Base-by-base conservation (phyloP, 2,329 filamentous ascomycete genomes). In the Diaporthe destruens region DNA sequence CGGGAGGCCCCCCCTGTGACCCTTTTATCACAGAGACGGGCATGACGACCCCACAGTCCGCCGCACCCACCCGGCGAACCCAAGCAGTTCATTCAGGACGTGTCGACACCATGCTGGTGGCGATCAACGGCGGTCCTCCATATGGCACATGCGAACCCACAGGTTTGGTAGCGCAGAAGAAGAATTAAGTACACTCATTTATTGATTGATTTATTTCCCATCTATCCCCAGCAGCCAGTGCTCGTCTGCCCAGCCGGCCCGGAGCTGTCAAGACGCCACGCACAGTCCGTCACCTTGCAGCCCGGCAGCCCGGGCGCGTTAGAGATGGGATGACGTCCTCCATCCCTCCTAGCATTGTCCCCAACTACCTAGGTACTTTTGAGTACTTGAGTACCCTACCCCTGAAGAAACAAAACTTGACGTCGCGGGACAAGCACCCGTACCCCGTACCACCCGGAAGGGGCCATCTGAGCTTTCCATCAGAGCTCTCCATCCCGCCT, bases 271-370 rank as follows among this genome's bases (percentile, higher is more conserved):
- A 39, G 5, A 65, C 59, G 59, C 59, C 59, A 63, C 29, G 42
- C 59, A 29, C 32, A n/a, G 29, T 32, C 61, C 49, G 61, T 47
- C 39, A 32, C 44, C 61, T 44, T 53, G 47, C 61, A 53, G 44
- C 44, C 59, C 59, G 61, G n/a, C 61, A 23, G 29, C 44, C 42
- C 59, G 42, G 61, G 42, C 6, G 44, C 61, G 39, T 36, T 51
- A 12, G n/a, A 53, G 61, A 66, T 66, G 61, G 47, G 61, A 66
- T 53, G 61, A 53, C 61, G 47, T 66, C 61, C 61, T 66, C n/a
- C n/a, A 53, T 53, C 47, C 39, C 61, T 51, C n/a, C n/a, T 66
- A 39, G 47, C 8, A 51, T 66, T n/a, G 61, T 66, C 61, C 39
- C 47, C 44, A 65, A 18, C 25, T 47, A 32, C 42, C 39, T 8